Percentiles rank a stretch among this genome's conserved stretches.
These are phyloP conservation scores for Strobilomyces dryophilus DNA, from an alignment of 768 basidiomycete species.

Conservation along the genomic window DNA sequence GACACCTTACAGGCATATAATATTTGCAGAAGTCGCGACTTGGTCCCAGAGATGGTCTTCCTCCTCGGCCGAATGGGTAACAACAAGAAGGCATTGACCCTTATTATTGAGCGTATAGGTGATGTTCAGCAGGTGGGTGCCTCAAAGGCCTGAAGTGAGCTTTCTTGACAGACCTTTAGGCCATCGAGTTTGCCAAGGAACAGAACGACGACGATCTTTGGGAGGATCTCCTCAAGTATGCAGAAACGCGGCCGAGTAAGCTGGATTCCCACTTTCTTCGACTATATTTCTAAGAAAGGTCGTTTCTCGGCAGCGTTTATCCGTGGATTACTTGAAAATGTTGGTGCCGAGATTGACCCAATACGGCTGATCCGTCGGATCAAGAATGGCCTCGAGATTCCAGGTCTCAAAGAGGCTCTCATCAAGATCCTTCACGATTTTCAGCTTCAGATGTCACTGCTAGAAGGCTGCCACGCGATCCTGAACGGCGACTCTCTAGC, in stretches of 20 bases:
- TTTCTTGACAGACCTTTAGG: conserved; percentile 40
- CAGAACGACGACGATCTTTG: conserved; percentile 96
- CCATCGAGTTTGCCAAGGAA: conserved; percentile 97
- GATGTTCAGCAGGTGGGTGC: conserved; percentile 79
- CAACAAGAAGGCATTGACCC: conserved; percentile 87
- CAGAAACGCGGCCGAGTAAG: conserved; percentile 86
- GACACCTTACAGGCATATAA: conserved; percentile 62
- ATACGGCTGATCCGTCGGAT: conserved; percentile 92
- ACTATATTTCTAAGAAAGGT: background rate
- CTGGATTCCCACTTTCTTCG: background rate
- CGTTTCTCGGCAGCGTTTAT: conserved; percentile 74
- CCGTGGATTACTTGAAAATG: conserved; percentile 89
- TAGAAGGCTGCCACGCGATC: conserved; percentile 90
- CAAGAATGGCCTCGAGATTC: conserved; percentile 94
- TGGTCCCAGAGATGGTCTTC: conserved; percentile 97
- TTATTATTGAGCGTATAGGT: conserved; percentile 92
- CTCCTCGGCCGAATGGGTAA: conserved; percentile 96
- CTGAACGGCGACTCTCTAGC: conserved; percentile 77
- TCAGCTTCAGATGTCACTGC: conserved; percentile 86
- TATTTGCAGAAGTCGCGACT: conserved; percentile 78
- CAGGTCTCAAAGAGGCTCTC: conserved; percentile 87
- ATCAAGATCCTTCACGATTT: conserved; percentile 98
- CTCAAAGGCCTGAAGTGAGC: background rate
- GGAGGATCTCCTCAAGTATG: conserved; percentile 94
- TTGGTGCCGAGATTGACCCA: conserved; percentile 94